Evolutionary conservation across 2,329 filamentous ascomycete species (phyloP).

Genomic region (Pseudogymnoascus sp.): DNA sequence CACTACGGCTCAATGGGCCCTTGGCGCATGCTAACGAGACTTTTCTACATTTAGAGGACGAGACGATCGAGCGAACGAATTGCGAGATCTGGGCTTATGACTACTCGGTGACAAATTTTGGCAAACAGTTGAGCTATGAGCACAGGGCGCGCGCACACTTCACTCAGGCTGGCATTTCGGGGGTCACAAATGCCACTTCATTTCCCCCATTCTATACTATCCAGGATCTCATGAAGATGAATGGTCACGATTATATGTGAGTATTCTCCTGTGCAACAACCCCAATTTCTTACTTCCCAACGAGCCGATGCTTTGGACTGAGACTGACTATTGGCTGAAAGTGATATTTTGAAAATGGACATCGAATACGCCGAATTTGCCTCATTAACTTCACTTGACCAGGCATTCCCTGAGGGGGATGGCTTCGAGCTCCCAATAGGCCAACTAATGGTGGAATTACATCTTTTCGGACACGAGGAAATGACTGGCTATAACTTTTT

Average conservation of each 20-base stretch:
- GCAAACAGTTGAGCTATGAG: conserved; percentile 9
- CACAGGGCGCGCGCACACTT: conserved; percentile 25
- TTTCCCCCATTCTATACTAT: conserved; percentile 29
- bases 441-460: conserved; percentile 19
- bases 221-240: conserved; percentile 30
- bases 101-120: conserved; percentile 30
- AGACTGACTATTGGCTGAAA: conserved; percentile 13
- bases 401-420: conserved; percentile 15
- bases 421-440: conserved; percentile 16
- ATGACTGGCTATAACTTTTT: conserved; percentile 19
- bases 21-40: not conserved
- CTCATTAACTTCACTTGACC: conserved; percentile 23
- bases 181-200: conserved; percentile 21
- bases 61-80: conserved; percentile 31
- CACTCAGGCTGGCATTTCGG: conserved; percentile 26
- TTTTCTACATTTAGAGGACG: conserved; percentile 23
- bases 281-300: not conserved
- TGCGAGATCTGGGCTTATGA: conserved; percentile 34
- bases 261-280: not conserved
- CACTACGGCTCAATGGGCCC: not conserved
- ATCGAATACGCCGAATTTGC: conserved; percentile 32
- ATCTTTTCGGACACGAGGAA: conserved; percentile 17
- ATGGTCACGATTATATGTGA: conserved; percentile 31
- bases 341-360: conserved; percentile 35
- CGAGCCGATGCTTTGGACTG: not conserved